Base-by-base conservation (phyloP, 169 alveolate species). In the Eimeria praecox region DNA sequence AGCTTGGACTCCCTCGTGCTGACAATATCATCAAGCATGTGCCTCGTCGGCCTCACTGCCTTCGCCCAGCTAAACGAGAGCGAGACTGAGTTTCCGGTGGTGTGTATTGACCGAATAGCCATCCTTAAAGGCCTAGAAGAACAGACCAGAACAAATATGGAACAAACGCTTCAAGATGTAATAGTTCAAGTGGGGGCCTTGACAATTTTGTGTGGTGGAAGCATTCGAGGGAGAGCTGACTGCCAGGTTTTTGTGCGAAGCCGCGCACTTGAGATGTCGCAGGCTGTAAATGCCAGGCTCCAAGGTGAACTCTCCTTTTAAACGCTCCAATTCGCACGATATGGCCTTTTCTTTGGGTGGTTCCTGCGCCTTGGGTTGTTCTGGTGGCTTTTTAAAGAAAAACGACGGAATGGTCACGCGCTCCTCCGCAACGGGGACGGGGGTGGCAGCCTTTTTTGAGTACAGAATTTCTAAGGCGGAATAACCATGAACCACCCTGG, bases 41-140 rank as follows among this genome's bases (percentile, higher is more conserved):
- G 93, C 93, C 80, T 38, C 20, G 93, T 86, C 38, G 93, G 93
- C 42, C 82, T 69, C 38, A 86, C 82, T 62, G 93, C 93, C 64
- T 38, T 86, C 40, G 82, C 93, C 93, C 93, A 86, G 40, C 93
- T 86, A 40, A 54, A 86, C 1, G 93, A 54, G 9, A 86, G 62
- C 38, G 93, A 86, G 46, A 86, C 93, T 56, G 93, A 80, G 56
- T 86, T 86, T 35, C 93, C 93, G 62, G 93, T 86, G 66, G 75
- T 62, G 93, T 86, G 93, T 22, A 86, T 22, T 24, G 93, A 86
- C 64, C 93, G 80, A 27, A 86, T 62, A 33, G 42, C 77, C 93
- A 86, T 86, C 30, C 59, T 49, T 46, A 86, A 46, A 20, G 93
- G 93, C 80, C 93, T 86, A 49, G 44, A 30, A 16, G 33, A 42